Evolutionary conservation across 169 alveolate genomes (phyloP).

Genomic region (Babesia ovis): DNA sequence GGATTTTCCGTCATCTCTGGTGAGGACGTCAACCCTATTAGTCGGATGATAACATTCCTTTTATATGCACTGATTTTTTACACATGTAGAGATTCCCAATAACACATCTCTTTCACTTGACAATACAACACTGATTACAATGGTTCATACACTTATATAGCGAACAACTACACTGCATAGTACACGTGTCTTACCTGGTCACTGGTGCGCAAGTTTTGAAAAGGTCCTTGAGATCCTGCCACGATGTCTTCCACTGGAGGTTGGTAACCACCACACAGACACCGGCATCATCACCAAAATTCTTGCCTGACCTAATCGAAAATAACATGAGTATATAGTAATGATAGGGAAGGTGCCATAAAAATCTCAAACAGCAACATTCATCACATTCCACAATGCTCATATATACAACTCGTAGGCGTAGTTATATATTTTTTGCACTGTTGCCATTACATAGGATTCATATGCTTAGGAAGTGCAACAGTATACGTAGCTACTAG

Average conservation of each 20-base stretch:
- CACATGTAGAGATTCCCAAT: too few relatives aligned
- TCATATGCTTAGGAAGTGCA: neutral
- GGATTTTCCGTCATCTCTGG: slow-evolving; percentile 66
- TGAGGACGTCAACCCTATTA: slow-evolving; percentile 63
- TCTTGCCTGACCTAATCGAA: too few relatives aligned
- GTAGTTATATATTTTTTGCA: too few relatives aligned
- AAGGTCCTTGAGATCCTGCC: slow-evolving; percentile 77
- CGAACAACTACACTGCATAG: too few relatives aligned
- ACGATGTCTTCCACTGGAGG: slow-evolving; percentile 69
- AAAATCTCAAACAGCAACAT: neutral
- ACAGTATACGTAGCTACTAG: neutral
- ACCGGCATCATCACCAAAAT: slow-evolving; percentile 29
- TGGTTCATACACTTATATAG: too few relatives aligned
- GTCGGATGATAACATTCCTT: neutral
- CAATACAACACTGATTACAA: too few relatives aligned
- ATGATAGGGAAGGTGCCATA: neutral
- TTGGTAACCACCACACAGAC: slow-evolving; percentile 65
- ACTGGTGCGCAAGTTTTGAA: slow-evolving; percentile 75
- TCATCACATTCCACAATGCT: neutral
- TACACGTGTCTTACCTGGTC: slow-evolving; percentile 63
- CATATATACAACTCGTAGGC: neutral
- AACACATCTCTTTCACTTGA: too few relatives aligned
- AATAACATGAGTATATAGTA: neutral
- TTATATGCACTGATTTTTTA: too few relatives aligned
- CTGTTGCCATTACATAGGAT: neutral